phyloP scores from a whole-genome alignment of 805 yeast species.

The Candida lessepsii region DNA sequence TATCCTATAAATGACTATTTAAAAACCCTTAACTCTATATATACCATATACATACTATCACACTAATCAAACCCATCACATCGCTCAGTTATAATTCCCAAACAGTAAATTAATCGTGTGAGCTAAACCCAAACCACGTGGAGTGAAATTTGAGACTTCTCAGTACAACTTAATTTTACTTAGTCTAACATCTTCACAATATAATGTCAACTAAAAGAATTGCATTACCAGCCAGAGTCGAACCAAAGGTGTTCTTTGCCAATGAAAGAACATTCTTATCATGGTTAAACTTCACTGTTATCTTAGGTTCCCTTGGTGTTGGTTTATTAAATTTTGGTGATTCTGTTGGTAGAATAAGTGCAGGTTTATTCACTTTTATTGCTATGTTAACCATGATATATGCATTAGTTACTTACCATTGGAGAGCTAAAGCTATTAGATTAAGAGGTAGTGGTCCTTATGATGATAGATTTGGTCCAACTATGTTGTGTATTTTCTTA shows the following conservation, averaged over 20 bases:
- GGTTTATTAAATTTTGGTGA: constrained; percentile 97
- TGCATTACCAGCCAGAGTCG: constrained; percentile 96
- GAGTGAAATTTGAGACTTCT: constrained; percentile 3
- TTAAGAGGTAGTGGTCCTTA: constrained; percentile 99
- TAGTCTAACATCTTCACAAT: no score
- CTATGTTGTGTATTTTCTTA: constrained; percentile 91
- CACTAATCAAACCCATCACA: neutral
- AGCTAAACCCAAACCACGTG: constrained; percentile 9
- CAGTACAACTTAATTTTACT: no score
- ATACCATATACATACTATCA: no score
- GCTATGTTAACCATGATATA: constrained; percentile 98
- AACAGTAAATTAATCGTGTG: constrained; percentile 1
- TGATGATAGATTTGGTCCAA: constrained; percentile 98
- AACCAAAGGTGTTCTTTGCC: constrained; percentile 98
- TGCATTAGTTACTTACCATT: constrained; percentile 93
- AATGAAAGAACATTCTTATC: constrained; percentile 97
- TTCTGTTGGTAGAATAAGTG: constrained; percentile 84
- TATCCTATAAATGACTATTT: no score
- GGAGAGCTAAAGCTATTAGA: constrained; percentile 99
- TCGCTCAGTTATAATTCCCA: neutral
- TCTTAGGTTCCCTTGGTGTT: constrained; percentile 93
- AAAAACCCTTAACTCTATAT: no score
- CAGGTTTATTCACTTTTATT: constrained; percentile 89
- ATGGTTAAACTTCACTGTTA: constrained; percentile 98
- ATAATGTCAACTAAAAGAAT: constrained; percentile 66